Evolutionary conservation across 106 monocot species (phyloP).

Genomic region (Dioscorea dumetorum): DNA sequence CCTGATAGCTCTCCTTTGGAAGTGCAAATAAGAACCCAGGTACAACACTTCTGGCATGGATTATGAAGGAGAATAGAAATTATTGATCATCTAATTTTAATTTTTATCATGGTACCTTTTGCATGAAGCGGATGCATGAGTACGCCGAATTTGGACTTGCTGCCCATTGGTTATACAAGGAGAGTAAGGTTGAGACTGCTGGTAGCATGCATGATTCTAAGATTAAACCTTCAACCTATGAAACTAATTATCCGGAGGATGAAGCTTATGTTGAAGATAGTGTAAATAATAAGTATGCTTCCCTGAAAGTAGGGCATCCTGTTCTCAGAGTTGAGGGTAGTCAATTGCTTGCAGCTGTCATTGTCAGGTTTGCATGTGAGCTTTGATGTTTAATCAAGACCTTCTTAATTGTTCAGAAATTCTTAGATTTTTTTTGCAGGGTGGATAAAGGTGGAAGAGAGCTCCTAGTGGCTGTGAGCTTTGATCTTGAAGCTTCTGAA

Average conservation of each 20-base stretch:
- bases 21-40: slow-evolving; percentile 96
- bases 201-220: slow-evolving; percentile 25
- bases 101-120: background rate
- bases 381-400: background rate
- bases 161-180: slow-evolving; percentile 97
- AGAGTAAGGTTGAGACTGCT: slow-evolving; percentile 33
- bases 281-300: slow-evolving; percentile 47
- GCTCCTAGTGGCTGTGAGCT: slow-evolving; percentile 86
- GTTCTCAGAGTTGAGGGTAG: slow-evolving; percentile 84
- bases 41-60: slow-evolving; percentile 5
- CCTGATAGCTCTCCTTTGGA: slow-evolving; percentile 83
- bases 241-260: slow-evolving; percentile 37
- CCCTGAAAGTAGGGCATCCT: slow-evolving; percentile 80
- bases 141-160: slow-evolving; percentile 86
- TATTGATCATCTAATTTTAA: background rate
- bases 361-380: slow-evolving; percentile 48
- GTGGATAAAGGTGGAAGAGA: slow-evolving; percentile 83
- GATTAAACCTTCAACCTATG: slow-evolving; percentile 27
- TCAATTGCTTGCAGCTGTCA: slow-evolving; percentile 80
- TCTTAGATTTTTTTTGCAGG: slow-evolving; percentile 25
- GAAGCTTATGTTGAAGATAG: slow-evolving; percentile 38
- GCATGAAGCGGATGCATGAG: slow-evolving; percentile 72
- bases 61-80: background rate
- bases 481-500: slow-evolving; percentile 83
- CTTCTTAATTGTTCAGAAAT: background rate